phyloP scores from a whole-genome alignment of 176 grass and related monocot species.

The Eremochloa ophiuroides region DNA sequence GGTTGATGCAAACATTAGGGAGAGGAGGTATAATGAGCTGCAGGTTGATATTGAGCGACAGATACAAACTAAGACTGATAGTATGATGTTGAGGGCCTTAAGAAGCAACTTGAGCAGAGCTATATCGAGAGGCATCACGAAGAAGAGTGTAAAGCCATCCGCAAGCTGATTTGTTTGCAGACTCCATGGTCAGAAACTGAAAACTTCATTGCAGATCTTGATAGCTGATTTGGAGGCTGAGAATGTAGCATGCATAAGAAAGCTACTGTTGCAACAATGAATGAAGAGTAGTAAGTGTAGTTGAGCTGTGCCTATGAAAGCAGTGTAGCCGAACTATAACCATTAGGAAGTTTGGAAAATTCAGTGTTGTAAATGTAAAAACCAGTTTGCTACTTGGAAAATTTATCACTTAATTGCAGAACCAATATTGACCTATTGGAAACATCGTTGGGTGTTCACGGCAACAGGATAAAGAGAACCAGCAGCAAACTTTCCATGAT shows the following conservation, averaged over 20 bases:
- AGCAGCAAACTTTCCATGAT: background rate
- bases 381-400: too few species aligned
- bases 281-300: too few species aligned
- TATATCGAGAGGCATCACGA: conserved; percentile 90
- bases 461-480: background rate
- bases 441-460: background rate
- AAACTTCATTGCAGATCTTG: conserved; percentile 58
- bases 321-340: too few species aligned
- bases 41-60: conserved; percentile 67
- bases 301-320: too few species aligned
- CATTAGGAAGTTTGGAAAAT: too few species aligned
- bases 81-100: conserved; percentile 84
- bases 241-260: conserved; percentile 50
- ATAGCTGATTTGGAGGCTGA: conserved; percentile 76
- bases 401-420: too few species aligned
- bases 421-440: too few species aligned
- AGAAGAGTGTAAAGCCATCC: conserved; percentile 80
- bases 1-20: conserved; percentile 79
- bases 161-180: conserved; percentile 69
- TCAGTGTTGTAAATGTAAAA: too few species aligned
- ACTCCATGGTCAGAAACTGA: conserved; percentile 76
- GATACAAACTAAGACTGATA: conserved; percentile 80
- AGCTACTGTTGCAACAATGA: too few species aligned
- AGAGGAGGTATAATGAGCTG: conserved; percentile 82
- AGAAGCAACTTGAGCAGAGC: conserved; percentile 79